Conservation (phyloP, 2,329 filamentous ascomycete species). For the Fusarium acutatum region DNA sequence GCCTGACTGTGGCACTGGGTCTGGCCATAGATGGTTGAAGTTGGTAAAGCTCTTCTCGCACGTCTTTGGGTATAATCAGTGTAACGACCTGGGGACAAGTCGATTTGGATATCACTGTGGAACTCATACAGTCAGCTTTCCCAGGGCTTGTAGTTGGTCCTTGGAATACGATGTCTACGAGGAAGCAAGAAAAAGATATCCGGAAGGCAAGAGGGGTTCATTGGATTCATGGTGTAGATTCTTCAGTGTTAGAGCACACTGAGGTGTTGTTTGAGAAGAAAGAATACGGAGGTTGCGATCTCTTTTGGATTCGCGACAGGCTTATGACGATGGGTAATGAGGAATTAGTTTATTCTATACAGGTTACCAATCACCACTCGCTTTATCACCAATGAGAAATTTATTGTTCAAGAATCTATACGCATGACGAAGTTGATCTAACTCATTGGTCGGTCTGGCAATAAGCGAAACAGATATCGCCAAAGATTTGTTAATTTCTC, state of each 20-base stretch:
- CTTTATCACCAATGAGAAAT: too few relatives aligned
- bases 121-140: neutral
- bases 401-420: too few relatives aligned
- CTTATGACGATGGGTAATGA: too few relatives aligned
- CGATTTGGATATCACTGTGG: neutral
- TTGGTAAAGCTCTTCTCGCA: neutral
- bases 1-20: neutral
- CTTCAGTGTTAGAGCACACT: fast-evolving
- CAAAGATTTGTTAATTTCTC: too few relatives aligned
- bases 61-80: neutral
- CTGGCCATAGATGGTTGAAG: neutral
- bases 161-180: neutral
- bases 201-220: fast-evolving
- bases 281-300: too few relatives aligned
- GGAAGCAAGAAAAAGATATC: neutral
- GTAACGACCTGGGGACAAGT: fast-evolving
- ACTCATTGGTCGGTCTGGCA: too few relatives aligned
- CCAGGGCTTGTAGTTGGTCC: neutral
- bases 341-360: too few relatives aligned
- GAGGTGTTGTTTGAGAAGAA: too few relatives aligned
- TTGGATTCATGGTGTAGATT: fast-evolving
- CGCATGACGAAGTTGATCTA: too few relatives aligned
- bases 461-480: too few relatives aligned
- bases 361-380: too few relatives aligned
- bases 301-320: too few relatives aligned